These are phyloP conservation scores for Mycena capillaripes DNA, from an alignment of 768 basidiomycete genomes.

Conservation along the genomic window DNA sequence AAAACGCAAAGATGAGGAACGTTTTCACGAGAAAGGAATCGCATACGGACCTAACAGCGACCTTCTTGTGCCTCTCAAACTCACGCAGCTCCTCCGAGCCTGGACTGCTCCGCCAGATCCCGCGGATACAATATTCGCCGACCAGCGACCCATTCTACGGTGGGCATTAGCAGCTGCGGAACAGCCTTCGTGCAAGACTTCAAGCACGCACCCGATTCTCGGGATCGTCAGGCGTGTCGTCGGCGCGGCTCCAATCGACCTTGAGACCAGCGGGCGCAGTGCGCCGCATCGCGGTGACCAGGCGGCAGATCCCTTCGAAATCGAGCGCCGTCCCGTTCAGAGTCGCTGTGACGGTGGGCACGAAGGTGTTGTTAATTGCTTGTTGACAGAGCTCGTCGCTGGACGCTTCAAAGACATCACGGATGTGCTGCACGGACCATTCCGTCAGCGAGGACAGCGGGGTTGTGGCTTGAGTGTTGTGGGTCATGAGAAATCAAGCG, in stretches of 20 bases:
- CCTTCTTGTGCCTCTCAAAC: constrained; percentile 65
- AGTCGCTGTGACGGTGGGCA: constrained; percentile 53
- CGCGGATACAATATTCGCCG: constrained; percentile 65
- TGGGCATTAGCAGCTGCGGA: constrained; percentile 20
- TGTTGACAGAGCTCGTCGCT: constrained; percentile 57
- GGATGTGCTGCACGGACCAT: constrained; percentile 67
- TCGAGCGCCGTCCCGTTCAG: constrained; percentile 60
- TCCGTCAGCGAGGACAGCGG: constrained; percentile 57
- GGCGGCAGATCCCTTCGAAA: constrained; percentile 54
- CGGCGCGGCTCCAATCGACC: constrained; percentile 63
- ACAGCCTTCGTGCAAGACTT: background rate
- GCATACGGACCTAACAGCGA: constrained; percentile 61
- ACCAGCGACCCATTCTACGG: constrained; percentile 62
- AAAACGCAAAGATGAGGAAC: background rate
- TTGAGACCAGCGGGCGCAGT: constrained; percentile 54
- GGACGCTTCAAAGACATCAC: constrained; percentile 63
- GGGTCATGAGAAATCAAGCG: background rate
- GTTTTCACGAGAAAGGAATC: background rate
- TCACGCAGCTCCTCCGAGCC: constrained; percentile 49
- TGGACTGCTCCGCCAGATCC: constrained; percentile 56
- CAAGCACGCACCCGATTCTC: constrained; percentile 57
- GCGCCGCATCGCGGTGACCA: constrained; percentile 59
- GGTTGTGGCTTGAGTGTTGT: background rate
- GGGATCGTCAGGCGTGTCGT: constrained; percentile 58
- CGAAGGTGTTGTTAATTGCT: constrained; percentile 63